Evolutionary conservation across 108 stramenopile species (phyloP), one percentile per base, ranked within the genome.

Genomic region (Aurantiochytrium sp.): DNA sequence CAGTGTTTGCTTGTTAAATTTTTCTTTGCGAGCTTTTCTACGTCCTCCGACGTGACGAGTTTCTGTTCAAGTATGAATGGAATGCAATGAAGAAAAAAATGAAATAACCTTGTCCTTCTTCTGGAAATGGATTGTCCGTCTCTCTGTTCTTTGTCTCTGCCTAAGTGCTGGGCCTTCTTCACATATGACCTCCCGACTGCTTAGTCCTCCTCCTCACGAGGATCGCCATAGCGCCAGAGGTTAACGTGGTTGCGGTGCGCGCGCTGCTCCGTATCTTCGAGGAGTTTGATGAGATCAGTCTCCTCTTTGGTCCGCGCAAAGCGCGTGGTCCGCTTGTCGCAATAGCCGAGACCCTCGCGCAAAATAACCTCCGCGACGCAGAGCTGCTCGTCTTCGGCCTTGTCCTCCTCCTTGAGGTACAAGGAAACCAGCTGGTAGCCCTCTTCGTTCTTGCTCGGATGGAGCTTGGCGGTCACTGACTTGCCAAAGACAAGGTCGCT

Each of bases 401-500:
- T 73, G 10, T 5, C 87, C 18, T 87, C 58, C 58, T 87, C 4
- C 42, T 25, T 25, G 28, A 58, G 55, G 58, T 58, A 87, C 12
- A 87, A 58, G 12, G 87, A 58, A 19, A 87, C 58, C 42, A 28
- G 58, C 55, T 42, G 58, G 19, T 35, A 18, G 87, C 87, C 87
- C 58, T 87, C 87, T 14, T 59, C 58, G 43, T 28, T 43, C 87
- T 58, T 58, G 87, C 25, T 5, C 44, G 72, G 35, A 58, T 87
- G 87, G 6, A 59, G 25, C 29, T 42, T 43, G 58, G 93, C 93
- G 21, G 91, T 93, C 19, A 97, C 49, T 87, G 96, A 94, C 87
- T 95, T 95, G 57, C 96, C 96, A 96, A 96, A 97, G 72, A 94
- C 95, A 28, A 95, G 69, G 21, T 91, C 76, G 89, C 96, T 95